Percentiles rank a stretch among this genome's conserved stretches.
Conservation (phyloP, 768 basidiomycete genomes). For the Tremella fuciformis region DNA sequence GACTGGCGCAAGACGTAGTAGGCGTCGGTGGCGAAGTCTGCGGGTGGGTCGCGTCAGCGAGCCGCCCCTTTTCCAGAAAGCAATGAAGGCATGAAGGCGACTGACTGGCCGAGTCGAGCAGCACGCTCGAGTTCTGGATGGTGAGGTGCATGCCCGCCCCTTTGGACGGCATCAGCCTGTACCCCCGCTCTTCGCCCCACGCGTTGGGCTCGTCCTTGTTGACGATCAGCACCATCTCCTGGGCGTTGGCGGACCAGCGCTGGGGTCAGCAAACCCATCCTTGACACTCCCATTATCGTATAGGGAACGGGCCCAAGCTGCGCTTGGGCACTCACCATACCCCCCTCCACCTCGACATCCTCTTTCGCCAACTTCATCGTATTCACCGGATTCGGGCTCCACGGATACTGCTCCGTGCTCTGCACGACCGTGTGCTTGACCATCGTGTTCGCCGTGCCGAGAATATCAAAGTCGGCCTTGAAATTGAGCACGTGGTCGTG, state of each 20-base stretch:
- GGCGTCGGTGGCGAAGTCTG: constrained; percentile 35
- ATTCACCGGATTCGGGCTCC: constrained; percentile 27
- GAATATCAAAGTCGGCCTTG: constrained; percentile 66
- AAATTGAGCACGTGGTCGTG: constrained; percentile 69
- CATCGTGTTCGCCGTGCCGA: constrained; percentile 60
- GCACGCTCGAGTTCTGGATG: constrained; percentile 44
- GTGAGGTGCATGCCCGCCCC: constrained; percentile 38
- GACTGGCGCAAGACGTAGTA: constrained; percentile 19
- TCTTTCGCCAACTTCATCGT: constrained; percentile 37
- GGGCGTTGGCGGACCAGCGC: constrained; percentile 39
- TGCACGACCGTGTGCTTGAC: constrained; percentile 48
- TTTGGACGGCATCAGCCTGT: constrained; percentile 44
- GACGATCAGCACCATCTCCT: constrained; percentile 41
- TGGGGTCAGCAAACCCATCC: not conserved
- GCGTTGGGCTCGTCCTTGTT: constrained; percentile 49
- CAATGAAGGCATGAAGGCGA: not conserved
- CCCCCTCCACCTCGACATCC: constrained; percentile 53
- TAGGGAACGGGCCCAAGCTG: not conserved
- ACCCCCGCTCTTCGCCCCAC: constrained; percentile 48
- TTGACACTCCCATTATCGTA: too few relatives aligned
- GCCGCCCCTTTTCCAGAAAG: not conserved
- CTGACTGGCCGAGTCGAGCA: constrained; percentile 31
- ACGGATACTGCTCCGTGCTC: constrained; percentile 9
- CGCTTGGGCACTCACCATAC: constrained; percentile 48
- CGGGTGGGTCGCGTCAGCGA: too few relatives aligned